Conservation (phyloP, 129 eudicot species). For the Sambucus nigra region DNA sequence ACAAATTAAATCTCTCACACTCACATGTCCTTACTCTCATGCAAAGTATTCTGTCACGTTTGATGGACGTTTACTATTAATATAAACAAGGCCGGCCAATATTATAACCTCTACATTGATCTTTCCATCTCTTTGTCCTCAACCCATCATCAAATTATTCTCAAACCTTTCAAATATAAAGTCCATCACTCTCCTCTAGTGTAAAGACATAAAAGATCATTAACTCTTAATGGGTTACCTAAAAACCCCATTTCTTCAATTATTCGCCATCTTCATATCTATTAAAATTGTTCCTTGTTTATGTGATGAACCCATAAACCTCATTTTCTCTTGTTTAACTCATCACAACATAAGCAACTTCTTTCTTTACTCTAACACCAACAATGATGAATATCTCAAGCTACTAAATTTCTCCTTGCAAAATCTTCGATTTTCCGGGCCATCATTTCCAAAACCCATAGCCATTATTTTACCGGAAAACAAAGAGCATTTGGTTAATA, state of each 20-base stretch:
- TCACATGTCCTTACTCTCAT: no score
- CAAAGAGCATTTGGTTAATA: slow-evolving; percentile 36
- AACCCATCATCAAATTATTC: slow-evolving; percentile 14
- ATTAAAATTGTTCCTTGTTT: not conserved
- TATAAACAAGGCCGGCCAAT: slow-evolving; percentile 32
- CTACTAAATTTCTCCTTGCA: slow-evolving; percentile 64
- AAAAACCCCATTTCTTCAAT: not conserved
- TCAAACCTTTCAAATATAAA: slow-evolving; percentile 6
- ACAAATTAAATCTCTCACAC: no score
- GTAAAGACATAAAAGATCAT: no score
- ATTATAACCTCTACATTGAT: slow-evolving; percentile 11
- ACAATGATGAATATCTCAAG: slow-evolving; percentile 25
- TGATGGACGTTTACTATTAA: not conserved
- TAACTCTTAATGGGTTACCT: no score
- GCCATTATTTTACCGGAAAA: slow-evolving; percentile 58
- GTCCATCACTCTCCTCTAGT: slow-evolving; percentile 21
- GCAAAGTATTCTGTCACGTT: not conserved
- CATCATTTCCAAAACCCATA: slow-evolving; percentile 41
- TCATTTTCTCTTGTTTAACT: slow-evolving; percentile 30
- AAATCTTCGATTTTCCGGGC: slow-evolving; percentile 43
- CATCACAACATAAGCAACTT: slow-evolving; percentile 41
- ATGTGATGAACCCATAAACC: slow-evolving; percentile 10
- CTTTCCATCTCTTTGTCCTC: slow-evolving; percentile 25
- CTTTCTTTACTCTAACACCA: slow-evolving; percentile 22
- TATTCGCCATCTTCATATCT: not conserved